Base-by-base conservation (phyloP, 768 basidiomycete genomes). In the Tricholoma sp. region DNA sequence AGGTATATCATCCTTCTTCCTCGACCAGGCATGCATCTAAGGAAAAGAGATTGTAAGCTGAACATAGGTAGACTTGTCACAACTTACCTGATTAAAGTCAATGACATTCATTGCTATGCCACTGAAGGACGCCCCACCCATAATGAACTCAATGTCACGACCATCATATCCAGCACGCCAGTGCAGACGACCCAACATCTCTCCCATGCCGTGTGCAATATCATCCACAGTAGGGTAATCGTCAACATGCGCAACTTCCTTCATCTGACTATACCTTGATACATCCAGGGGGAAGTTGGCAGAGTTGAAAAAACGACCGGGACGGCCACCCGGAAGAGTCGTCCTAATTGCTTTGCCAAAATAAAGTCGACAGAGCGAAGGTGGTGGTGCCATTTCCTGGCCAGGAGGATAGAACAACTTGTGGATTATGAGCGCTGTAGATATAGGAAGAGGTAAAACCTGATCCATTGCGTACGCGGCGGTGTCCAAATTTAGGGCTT, bases 131-230 rank as follows among this genome's bases (percentile, higher is more conserved):
- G 19, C 58, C 21, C 71, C 70, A 12, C 64, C 67, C 55, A 71
- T 47, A 8, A 69, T 62, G 54, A 71, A 71, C 61, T 71, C 71
- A 31, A 71, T 59, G 57, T 71, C 71, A 9, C 69, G 65, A 47
- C 60, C 70, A 64, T 72, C 70, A 50, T 58, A 64, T 10, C 66
- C 67, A n/a, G 39, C 52, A 35, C 18, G 57, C 61, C 64, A 69
- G 58, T 72, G 69, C 21, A 72, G 35, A 21, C 57, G 60, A 12
- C 62, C 65, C 6, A 72, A 50, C 66, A 67, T 69, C 56, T 70
- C 63, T 19, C 67, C 71, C 69, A 71, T 71, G 12, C 71, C 71
- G 14, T 1, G 3, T 12, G 22, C 12, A 5, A 46, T 46, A 2
- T 46, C 45, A 24, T 46, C 45, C 45, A 46, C 1, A 24, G 10